Evolutionary conservation across 2,329 filamentous ascomycete species (phyloP).

Genomic region (Lachnum nothofagi): DNA sequence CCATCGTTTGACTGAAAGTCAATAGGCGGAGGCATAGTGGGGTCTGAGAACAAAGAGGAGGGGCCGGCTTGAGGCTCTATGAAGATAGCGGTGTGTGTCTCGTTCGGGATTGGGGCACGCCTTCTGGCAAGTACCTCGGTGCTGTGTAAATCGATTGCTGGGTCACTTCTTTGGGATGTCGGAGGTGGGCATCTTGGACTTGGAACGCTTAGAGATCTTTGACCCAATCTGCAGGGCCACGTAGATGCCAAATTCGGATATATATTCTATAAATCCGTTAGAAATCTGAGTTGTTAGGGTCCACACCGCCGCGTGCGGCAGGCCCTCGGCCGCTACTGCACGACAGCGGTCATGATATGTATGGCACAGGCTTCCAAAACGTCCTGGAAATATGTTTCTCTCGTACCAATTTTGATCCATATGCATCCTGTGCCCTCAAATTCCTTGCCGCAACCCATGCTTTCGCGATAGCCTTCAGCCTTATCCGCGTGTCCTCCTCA

Average conservation of each 20-base stretch:
- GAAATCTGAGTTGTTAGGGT: slow-evolving; percentile 30
- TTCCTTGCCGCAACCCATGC: slow-evolving; percentile 31
- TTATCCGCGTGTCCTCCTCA: slow-evolving; percentile 36
- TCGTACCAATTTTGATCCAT: slow-evolving; percentile 29
- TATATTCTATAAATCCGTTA: slow-evolving; percentile 30
- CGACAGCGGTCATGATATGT: slow-evolving; percentile 23
- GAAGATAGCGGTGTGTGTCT: slow-evolving; percentile 19
- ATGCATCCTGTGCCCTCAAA: slow-evolving; percentile 16
- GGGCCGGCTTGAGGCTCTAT: slow-evolving; percentile 16
- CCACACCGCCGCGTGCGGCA: slow-evolving; percentile 27
- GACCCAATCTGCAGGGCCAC: slow-evolving; percentile 26
- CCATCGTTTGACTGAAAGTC: slow-evolving; percentile 54
- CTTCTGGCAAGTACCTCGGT: slow-evolving; percentile 27
- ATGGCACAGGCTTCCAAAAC: slow-evolving; percentile 13
- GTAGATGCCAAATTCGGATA: slow-evolving; percentile 25
- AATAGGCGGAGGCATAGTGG: slow-evolving; percentile 42
- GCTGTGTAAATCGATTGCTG: slow-evolving; percentile 22
- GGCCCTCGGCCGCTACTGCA: slow-evolving; percentile 30
- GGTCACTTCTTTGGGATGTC: slow-evolving; percentile 13
- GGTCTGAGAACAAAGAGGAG: slow-evolving; percentile 41
- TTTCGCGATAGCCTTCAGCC: slow-evolving; percentile 33
- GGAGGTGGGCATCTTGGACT: slow-evolving; percentile 16
- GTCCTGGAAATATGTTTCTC: slow-evolving; percentile 17
- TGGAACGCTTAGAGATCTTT: slow-evolving; percentile 22
- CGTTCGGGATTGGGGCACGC: slow-evolving; percentile 20